Conservation (phyloP, 2,329 filamentous ascomycete genomes). For the Clarireedia hainanense region DNA sequence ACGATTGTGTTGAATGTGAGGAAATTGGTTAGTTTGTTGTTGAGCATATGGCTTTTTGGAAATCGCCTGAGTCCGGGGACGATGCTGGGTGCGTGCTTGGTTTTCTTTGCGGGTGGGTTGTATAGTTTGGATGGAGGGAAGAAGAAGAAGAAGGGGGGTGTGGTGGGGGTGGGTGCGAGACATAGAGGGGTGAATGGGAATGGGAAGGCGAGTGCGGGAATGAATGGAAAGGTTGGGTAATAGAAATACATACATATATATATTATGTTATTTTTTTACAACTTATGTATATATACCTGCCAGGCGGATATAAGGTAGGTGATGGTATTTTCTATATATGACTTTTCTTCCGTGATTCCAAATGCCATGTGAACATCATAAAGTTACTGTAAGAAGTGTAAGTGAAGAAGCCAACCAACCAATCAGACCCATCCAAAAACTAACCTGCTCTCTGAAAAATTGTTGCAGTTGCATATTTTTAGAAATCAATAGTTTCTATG, state of each 20-base stretch:
- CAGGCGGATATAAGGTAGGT: too few relatives aligned
- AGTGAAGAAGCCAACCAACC: too few relatives aligned
- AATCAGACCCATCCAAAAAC: too few relatives aligned
- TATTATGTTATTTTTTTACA: not conserved
- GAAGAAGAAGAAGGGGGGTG: not conserved
- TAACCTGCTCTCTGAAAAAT: too few relatives aligned
- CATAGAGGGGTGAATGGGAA: not conserved
- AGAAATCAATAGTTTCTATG: too few relatives aligned
- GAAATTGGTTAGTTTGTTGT: constrained; percentile 81
- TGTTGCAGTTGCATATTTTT: too few relatives aligned
- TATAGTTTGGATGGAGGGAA: constrained; percentile 64
- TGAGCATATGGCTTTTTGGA: constrained; percentile 93
- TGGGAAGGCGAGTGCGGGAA: not conserved
- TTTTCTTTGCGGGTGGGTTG: constrained; percentile 84
- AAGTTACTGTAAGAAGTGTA: too few relatives aligned
- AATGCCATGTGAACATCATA: too few relatives aligned
- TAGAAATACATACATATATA: not conserved
- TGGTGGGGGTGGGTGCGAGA: not conserved
- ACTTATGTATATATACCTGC: constrained; percentile 20
- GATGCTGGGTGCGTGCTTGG: constrained; percentile 70
- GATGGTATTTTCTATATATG: too few relatives aligned
- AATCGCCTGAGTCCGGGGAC: constrained; percentile 73
- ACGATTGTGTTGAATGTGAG: constrained; percentile 94
- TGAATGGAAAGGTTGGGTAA: constrained; percentile 7
- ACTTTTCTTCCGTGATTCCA: too few relatives aligned